Conservation (phyloP, 164 flowering plant genomes). For the grape (Vitis vinifera) region ASM3070453v1 NC_081810.1:3652001-3652500, state of each 20-base stretch:
- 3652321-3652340: constrained; percentile 31
- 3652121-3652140: neutral
- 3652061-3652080: neutral
- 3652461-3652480: constrained; percentile 34
- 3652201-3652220: constrained; percentile 15
- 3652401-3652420: constrained; percentile 32
- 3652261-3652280: constrained; percentile 20
- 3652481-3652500: constrained; percentile 39
- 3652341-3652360: constrained; percentile 24
- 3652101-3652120: neutral
- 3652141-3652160: constrained; percentile 24
- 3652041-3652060: neutral
- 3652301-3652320: constrained; percentile 34
- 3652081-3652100: neutral
- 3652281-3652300: constrained; percentile 22
- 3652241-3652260: constrained; percentile 9
- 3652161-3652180: constrained; percentile 15
- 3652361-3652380: constrained; percentile 30
- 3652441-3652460: constrained; percentile 42
- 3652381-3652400: constrained; percentile 39
- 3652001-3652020: neutral
- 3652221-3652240: constrained; percentile 16
- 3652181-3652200: constrained; percentile 12
- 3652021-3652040: neutral
- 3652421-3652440: constrained; percentile 33